Percentiles rank a stretch among this genome's conserved stretches.
Evolutionary conservation across 2,329 filamentous ascomycete genomes (phyloP).

Genomic region (Ophiostoma sp.): DNA sequence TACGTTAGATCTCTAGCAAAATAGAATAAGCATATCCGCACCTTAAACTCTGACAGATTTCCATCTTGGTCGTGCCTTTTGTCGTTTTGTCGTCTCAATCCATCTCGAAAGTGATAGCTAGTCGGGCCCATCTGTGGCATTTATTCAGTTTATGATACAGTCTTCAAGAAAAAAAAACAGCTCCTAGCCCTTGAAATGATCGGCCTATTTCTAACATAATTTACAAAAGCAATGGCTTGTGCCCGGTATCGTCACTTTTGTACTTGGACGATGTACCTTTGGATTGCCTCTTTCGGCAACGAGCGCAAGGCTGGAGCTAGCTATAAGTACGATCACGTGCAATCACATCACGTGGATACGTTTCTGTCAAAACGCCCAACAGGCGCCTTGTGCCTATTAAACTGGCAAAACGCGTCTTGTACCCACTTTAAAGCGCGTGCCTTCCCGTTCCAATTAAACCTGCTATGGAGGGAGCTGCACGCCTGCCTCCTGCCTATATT

Average conservation of each 20-base stretch:
- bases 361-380: background rate
- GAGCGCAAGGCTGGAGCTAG: background rate
- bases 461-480: background rate
- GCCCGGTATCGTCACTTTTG: background rate
- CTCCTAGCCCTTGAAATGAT: no score
- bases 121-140: background rate
- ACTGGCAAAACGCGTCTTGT: background rate
- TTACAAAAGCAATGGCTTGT: background rate
- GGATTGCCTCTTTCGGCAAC: background rate
- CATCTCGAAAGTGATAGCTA: background rate
- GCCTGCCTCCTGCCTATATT: background rate
- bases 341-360: background rate
- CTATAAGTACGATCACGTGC: background rate
- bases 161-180: no score
- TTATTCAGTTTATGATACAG: background rate
- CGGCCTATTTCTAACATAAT: no score
- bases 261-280: background rate
- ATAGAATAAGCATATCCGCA: background rate
- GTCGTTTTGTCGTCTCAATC: background rate
- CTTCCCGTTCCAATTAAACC: slow-evolving; percentile 1
- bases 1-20: background rate
- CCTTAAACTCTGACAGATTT: no score
- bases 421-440: background rate
- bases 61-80: no score
- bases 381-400: background rate